These are phyloP conservation scores for Lignosus rhinocerotis DNA, from an alignment of 1,284 basidiomycete species.

Conservation along the genomic window DNA sequence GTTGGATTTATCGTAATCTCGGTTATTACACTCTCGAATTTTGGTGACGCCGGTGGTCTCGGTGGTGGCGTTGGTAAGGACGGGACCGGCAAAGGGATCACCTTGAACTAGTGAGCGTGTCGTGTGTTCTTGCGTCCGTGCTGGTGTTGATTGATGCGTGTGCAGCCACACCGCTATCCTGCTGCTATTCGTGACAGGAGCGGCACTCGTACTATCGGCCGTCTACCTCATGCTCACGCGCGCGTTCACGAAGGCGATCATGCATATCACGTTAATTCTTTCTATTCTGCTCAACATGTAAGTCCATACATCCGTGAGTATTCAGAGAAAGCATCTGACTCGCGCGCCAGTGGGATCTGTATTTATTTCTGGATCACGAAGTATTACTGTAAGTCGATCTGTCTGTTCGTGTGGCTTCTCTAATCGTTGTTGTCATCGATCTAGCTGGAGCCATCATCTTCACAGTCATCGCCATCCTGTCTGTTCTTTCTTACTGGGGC, in stretches of 20 bases:
- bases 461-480: conserved; percentile 67
- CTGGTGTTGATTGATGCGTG: not conserved
- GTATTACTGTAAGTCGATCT: conserved; percentile 64
- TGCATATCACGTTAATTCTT: conserved; percentile 78
- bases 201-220: conserved; percentile 53
- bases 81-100: conserved; percentile 48
- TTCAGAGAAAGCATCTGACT: not conserved
- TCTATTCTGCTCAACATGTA: conserved; percentile 76
- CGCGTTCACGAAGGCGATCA: conserved; percentile 75
- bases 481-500: conserved; percentile 65
- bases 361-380: conserved; percentile 79
- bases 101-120: conserved; percentile 56
- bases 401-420: not conserved
- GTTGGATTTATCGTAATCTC: conserved; percentile 70
- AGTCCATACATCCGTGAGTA: conserved; percentile 28
- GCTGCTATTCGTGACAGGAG: conserved; percentile 56
- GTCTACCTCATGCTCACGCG: conserved; percentile 64
- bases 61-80: conserved; percentile 64
- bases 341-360: conserved; percentile 51
- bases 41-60: conserved; percentile 64
- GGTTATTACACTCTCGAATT: conserved; percentile 62
- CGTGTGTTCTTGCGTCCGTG: not conserved
- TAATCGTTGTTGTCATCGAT: not conserved
- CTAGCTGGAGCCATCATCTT: conserved; percentile 77
- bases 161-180: conserved; percentile 56